Evolutionary conservation across 495 filamentous ascomycete genomes (phyloP).

Genomic region (Penicillium egyptiacum): DNA sequence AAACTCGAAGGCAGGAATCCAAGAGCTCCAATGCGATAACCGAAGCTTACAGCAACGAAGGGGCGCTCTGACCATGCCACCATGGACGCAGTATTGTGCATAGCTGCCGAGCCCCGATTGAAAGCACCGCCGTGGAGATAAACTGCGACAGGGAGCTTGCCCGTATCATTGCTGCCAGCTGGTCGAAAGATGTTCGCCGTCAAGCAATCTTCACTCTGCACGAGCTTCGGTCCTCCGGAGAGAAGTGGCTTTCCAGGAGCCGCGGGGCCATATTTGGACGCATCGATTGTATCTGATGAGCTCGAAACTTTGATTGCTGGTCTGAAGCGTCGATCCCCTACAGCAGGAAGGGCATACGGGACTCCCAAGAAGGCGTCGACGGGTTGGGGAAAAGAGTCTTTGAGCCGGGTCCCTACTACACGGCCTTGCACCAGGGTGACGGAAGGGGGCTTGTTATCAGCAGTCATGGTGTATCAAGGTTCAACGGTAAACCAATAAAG

Average conservation of each 20-base stretch:
- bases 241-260: constrained; percentile 32
- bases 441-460: constrained; percentile 23
- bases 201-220: constrained; percentile 54
- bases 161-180: constrained; percentile 22
- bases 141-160: constrained; percentile 56
- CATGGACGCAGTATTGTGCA: constrained; percentile 49
- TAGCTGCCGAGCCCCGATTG: constrained; percentile 37
- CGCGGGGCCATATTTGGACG: constrained; percentile 35
- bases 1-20: constrained; percentile 59
- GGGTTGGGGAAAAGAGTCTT: constrained; percentile 41
- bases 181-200: constrained; percentile 56
- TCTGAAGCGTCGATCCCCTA: constrained; percentile 56
- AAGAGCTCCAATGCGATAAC: constrained; percentile 60
- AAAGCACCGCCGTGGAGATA: constrained; percentile 49
- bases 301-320: constrained; percentile 41
- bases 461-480: constrained; percentile 8
- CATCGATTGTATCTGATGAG: constrained; percentile 41
- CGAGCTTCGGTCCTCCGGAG: constrained; percentile 27
- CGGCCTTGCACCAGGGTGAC: constrained; percentile 54
- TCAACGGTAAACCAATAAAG: neutral
- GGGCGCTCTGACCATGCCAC: constrained; percentile 55
- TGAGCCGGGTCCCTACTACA: constrained; percentile 50
- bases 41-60: constrained; percentile 61
- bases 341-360: constrained; percentile 58
- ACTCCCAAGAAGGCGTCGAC: constrained; percentile 62